Evolutionary conservation across 2,329 filamentous ascomycete genomes (phyloP).

Genomic region (Trematosphaeria pertusa): DNA sequence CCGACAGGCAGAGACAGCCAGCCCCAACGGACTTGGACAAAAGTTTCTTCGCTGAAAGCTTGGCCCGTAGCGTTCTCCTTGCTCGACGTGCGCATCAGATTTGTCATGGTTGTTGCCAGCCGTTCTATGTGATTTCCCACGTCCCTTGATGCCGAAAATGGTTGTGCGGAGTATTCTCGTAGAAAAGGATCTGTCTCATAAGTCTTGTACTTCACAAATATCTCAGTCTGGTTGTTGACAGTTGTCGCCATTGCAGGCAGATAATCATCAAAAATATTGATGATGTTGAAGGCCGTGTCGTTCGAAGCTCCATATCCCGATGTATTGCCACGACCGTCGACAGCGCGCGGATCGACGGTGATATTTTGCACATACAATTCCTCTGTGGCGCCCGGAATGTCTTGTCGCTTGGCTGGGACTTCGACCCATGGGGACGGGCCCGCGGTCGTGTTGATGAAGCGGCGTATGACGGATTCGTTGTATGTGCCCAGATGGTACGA

Average conservation of each 20-base stretch:
- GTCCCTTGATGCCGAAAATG: conserved; percentile 19
- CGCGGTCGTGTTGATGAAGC: conserved; percentile 16
- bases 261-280: conserved; percentile 17
- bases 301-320: conserved; percentile 15
- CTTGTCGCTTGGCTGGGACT: neutral
- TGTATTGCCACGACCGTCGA: neutral
- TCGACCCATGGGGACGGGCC: conserved; percentile 14
- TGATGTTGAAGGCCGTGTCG: conserved; percentile 11
- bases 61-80: conserved; percentile 11
- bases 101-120: conserved; percentile 17
- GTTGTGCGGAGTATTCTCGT: conserved; percentile 7
- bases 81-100: conserved; percentile 17
- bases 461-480: conserved; percentile 13
- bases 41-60: conserved; percentile 18
- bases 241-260: conserved; percentile 15
- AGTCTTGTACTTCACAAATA: conserved; percentile 2
- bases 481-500: conserved; percentile 16
- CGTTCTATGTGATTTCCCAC: conserved; percentile 16
- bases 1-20: conserved; percentile 32
- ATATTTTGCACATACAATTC: conserved; percentile 11
- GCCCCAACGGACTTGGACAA: conserved; percentile 29
- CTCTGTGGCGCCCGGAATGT: neutral
- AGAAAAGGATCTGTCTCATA: neutral
- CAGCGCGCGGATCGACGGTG: conserved; percentile 3
- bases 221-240: neutral